phyloP scores from a whole-genome alignment of 805 yeast genomes.

The Metschnikowia shivogae region DNA sequence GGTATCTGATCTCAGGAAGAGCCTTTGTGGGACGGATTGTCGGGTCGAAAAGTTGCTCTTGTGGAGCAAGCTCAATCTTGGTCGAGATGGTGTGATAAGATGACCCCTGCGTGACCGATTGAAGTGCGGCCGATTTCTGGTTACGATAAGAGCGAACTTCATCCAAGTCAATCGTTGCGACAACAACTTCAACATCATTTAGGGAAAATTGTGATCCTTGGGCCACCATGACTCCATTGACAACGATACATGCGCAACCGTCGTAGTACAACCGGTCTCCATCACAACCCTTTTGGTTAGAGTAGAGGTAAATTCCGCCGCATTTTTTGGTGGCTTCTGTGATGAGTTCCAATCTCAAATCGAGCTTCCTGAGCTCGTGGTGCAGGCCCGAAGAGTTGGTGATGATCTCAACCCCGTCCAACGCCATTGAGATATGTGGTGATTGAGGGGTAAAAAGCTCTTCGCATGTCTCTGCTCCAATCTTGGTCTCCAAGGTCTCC shows the following conservation, averaged over 20 bases:
- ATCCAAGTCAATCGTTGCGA: slow-evolving; percentile 93
- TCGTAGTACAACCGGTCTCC: slow-evolving; percentile 97
- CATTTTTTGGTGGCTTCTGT: slow-evolving; percentile 92
- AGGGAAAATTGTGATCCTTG: slow-evolving; percentile 91
- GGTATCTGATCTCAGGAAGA: slow-evolving; percentile 49
- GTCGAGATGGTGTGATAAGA: slow-evolving; percentile 57
- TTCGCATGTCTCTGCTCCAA: slow-evolving; percentile 99
- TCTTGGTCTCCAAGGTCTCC: slow-evolving; percentile 75
- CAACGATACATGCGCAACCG: slow-evolving; percentile 92
- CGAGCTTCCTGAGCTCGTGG: slow-evolving; percentile 87
- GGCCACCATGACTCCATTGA: slow-evolving; percentile 87
- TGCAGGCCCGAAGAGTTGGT: slow-evolving; percentile 98
- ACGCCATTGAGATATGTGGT: slow-evolving; percentile 86
- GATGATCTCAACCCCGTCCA: slow-evolving; percentile 96
- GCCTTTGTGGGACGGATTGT: slow-evolving; percentile 53
- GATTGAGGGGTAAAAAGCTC: slow-evolving; percentile 95
- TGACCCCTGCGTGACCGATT: slow-evolving; percentile 45
- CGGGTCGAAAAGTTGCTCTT: slow-evolving; percentile 56
- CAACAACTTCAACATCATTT: slow-evolving; percentile 86
- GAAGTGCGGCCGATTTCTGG: slow-evolving; percentile 72
- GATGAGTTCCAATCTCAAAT: slow-evolving; percentile 79
- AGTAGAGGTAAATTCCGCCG: slow-evolving; percentile 91
- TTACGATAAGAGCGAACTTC: slow-evolving; percentile 83
- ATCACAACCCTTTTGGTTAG: slow-evolving; percentile 97
- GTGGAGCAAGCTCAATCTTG: slow-evolving; percentile 64